Evolutionary conservation across 805 yeast species (phyloP).

Genomic region (Candida insectorum): DNA sequence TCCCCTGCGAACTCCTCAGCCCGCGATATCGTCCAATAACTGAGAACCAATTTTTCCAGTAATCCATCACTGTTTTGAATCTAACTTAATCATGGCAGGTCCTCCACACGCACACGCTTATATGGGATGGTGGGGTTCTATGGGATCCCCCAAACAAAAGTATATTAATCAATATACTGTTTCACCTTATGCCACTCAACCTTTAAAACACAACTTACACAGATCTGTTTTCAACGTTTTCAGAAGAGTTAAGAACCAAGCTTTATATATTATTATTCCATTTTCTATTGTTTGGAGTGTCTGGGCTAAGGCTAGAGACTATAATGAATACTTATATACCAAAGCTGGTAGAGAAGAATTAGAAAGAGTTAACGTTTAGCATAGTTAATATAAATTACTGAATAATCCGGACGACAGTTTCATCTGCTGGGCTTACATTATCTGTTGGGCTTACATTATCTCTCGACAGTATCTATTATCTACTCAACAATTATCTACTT

Average conservation of each 20-base stretch:
- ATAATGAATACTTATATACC: slow-evolving; percentile 92
- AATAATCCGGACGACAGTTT: too few species aligned
- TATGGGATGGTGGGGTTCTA: slow-evolving; percentile 97
- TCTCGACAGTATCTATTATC: not conserved
- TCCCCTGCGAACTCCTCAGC: too few species aligned
- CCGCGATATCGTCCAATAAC: too few species aligned
- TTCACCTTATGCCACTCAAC: slow-evolving; percentile 91
- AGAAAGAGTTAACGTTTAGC: slow-evolving; percentile 54
- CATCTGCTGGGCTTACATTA: too few species aligned
- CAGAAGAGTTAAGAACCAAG: slow-evolving; percentile 90
- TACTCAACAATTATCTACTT: slow-evolving; percentile 45
- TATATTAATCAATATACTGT: slow-evolving; percentile 85
- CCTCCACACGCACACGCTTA: slow-evolving; percentile 59
- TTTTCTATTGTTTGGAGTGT: slow-evolving; percentile 76
- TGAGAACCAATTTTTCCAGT: too few species aligned
- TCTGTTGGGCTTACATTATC: too few species aligned
- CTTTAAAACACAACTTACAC: slow-evolving; percentile 82
- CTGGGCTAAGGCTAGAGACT: slow-evolving; percentile 85
- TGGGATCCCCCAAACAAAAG: slow-evolving; percentile 86
- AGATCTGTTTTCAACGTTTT: slow-evolving; percentile 86
- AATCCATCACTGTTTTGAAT: too few species aligned
- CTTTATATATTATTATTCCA: slow-evolving; percentile 74
- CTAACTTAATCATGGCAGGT: slow-evolving; percentile 22
- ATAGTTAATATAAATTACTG: not conserved
- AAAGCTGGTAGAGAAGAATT: slow-evolving; percentile 97